Percentiles rank a stretch among this genome's conserved stretches.
phyloP scores from a whole-genome alignment of 176 grass and related monocot genomes.

The Rhynchospora pubera region DNA sequence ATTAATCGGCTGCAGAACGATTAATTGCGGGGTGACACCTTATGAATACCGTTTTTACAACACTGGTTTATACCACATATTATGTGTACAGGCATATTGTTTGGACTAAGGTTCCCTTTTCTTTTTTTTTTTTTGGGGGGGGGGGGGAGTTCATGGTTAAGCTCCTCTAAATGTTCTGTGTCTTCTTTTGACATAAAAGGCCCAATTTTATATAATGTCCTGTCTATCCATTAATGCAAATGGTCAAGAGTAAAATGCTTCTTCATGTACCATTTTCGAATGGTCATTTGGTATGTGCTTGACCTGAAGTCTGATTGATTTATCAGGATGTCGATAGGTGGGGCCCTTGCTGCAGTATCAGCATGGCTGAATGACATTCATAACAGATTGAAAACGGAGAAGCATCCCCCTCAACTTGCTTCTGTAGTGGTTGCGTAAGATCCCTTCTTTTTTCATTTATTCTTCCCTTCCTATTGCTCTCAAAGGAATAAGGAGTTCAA shows the following conservation, averaged over 20 bases:
- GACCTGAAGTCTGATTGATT: conserved; percentile 1
- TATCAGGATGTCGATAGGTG: conserved; percentile 90
- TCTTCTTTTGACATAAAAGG: neutral
- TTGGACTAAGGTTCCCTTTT: neutral
- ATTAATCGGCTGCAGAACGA: too few relatives aligned
- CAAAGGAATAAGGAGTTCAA: too few relatives aligned
- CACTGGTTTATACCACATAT: neutral
- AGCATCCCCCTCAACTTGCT: conserved; percentile 71
- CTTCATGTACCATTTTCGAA: neutral
- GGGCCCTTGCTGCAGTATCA: conserved; percentile 65
- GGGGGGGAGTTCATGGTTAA: neutral
- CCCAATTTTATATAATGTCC: neutral
- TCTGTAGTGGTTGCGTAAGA: conserved; percentile 85
- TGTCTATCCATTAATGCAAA: neutral
- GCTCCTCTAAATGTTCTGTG: neutral
- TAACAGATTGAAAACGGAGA: conserved; percentile 44
- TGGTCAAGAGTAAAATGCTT: neutral
- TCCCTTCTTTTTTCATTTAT: neutral
- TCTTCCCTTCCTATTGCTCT: too few relatives aligned
- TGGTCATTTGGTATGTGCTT: neutral
- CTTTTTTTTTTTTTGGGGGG: conserved; percentile 19
- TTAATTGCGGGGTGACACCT: too few relatives aligned
- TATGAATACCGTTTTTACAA: too few relatives aligned
- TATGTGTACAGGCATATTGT: neutral
- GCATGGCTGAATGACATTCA: conserved; percentile 84